These are phyloP conservation scores for Crithidia bombi DNA, from an alignment of 208 protist species.

Conservation along the genomic window DNA sequence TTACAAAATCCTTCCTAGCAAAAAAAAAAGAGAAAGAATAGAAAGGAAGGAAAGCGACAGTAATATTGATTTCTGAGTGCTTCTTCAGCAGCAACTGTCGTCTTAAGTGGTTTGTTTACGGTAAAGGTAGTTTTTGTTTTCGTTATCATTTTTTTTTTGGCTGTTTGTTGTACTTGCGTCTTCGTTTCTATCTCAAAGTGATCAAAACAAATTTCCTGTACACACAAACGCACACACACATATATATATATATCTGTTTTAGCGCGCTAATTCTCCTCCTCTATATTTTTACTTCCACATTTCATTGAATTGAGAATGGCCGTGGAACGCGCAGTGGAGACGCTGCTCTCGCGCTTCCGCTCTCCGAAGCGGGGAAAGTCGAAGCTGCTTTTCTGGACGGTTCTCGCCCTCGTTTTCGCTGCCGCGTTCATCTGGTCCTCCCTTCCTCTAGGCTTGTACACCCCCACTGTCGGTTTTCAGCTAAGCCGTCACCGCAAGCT, in stretches of 20 bases:
- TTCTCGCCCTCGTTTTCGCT: slow-evolving; percentile 20
- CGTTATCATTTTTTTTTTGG: background rate
- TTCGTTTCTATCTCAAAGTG: no score
- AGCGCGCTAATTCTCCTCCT: background rate
- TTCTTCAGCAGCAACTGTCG: background rate
- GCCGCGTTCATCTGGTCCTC: slow-evolving; percentile 21
- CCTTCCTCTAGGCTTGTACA: slow-evolving; percentile 26
- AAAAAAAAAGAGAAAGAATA: no score
- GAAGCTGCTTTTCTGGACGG: slow-evolving; percentile 21
- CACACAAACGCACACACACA: no score
- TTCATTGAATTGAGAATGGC: slow-evolving; percentile 1
- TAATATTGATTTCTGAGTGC: background rate
- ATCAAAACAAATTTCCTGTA: no score
- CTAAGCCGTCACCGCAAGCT: slow-evolving; percentile 9
- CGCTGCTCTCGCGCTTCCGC: slow-evolving; percentile 2
- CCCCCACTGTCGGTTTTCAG: slow-evolving; percentile 30
- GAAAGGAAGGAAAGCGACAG: background rate
- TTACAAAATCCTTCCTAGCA: no score
- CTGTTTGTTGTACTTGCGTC: no score
- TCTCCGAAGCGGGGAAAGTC: slow-evolving; percentile 13
- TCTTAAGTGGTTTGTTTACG: no score
- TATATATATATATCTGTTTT: no score
- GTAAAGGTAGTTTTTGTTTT: no score
- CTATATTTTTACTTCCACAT: background rate
- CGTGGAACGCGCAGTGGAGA: background rate